Base-by-base conservation (phyloP, 768 basidiomycete genomes). In the Kockovaella imperatae region DNA sequence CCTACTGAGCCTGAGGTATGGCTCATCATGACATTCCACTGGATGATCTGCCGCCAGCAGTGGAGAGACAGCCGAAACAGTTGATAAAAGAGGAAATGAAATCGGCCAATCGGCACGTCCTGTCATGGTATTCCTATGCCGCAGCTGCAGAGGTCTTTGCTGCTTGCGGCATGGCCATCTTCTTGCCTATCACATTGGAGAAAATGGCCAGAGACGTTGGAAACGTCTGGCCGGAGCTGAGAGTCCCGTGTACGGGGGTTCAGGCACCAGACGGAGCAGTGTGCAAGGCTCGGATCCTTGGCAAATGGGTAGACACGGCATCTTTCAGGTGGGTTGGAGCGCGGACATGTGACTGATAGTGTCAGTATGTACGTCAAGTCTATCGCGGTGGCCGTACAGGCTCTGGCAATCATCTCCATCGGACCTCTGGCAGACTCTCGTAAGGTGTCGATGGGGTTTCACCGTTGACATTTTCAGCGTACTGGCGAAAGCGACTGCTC, bases 321-420 rank as follows among this genome's bases (percentile, higher is more conserved):
- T 89, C 87, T 63, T 93, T 89, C 68, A 90, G 87, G 88, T 86
- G 43, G 34, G 78, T 62, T 1, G 35, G 34, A 20, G n/a, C 34
- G 26, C 28, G 24, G 3, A 30, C 32, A 23, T 13, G 48, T 5
- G 1, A 30, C 36, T 59, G 38, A 62, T 52, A 29, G 14, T 40
- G 45, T 25, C 60, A 91, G 89, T 59, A 75, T 99, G 29, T 90
- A 93, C 64, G 78, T 83, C 25, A 86, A 88, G 69, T 95, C 91
- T 0, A 74, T 82, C 13, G 87, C 86, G 0, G 91, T 96, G 1
- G 83, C 84, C 0, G 70, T 93, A 0, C 91, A 96, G 67, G 91
- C 90, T 0, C 61, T 96, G n/a, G 87, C 84, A 0, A 89, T 99
- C 31, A 89, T 99, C 47, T 90, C 91, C 4, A 86, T 95, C 77